Conservation (phyloP, 73 alveolate species). For the Paramecium sexaurelia region DNA sequence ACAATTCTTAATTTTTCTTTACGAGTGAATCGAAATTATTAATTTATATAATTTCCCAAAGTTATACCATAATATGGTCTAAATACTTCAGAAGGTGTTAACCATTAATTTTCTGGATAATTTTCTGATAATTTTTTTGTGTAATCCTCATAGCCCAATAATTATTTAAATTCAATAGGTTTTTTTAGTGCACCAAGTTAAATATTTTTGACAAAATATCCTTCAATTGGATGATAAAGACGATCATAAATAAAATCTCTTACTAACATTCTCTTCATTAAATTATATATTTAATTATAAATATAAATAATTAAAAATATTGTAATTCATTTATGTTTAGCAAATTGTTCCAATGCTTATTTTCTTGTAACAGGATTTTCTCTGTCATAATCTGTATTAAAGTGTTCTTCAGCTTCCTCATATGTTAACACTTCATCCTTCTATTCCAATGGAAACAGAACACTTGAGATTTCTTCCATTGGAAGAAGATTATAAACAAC, state of each 20-base stretch:
- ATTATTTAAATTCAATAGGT: constrained; percentile 69
- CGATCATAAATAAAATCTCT: constrained; percentile 85
- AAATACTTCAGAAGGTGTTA: constrained; percentile 88
- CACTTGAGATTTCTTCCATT: constrained; percentile 60
- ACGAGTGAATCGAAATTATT: constrained; percentile 24
- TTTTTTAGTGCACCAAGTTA: constrained; percentile 80
- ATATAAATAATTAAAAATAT: not conserved
- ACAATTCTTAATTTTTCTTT: constrained; percentile 71
- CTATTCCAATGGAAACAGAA: constrained; percentile 60
- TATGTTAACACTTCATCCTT: constrained; percentile 50
- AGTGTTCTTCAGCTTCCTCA: constrained; percentile 53
- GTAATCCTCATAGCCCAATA: constrained; percentile 79
- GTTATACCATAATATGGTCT: constrained; percentile 91
- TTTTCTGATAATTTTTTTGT: constrained; percentile 71
- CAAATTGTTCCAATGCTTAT: constrained; percentile 20
- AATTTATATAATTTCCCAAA: constrained; percentile 81
- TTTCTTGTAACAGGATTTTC: constrained; percentile 69
- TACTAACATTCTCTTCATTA: not conserved
- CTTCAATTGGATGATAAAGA: constrained; percentile 74
- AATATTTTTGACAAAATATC: constrained; percentile 83
- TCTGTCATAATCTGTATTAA: constrained; percentile 66
- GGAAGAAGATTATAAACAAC: constrained; percentile 37
- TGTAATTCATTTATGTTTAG: not conserved
- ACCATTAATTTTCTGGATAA: constrained; percentile 88
- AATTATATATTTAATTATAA: not conserved